Evolutionary conservation across 805 yeast genomes (phyloP), one percentile per base, ranked within the genome.

Genomic region (Saccharomycodes ludwigii): DNA sequence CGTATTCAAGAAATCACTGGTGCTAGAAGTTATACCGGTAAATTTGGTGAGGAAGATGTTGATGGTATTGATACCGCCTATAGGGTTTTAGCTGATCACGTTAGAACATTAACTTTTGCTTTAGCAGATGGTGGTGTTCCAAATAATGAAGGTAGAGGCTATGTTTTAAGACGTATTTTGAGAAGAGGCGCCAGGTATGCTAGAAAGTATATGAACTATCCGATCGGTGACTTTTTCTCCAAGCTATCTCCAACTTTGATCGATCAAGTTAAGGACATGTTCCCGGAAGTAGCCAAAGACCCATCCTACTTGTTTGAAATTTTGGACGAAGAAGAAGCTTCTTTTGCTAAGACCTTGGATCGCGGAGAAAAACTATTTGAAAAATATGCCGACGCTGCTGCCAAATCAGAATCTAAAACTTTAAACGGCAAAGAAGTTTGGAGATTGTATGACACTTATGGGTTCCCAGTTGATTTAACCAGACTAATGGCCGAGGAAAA

Each of bases 61-160:
- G 97, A 91, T 52, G 97, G 96, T 54, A 73, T 91, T 42, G 99
- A 91, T 54, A 91, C 96, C 27, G 97, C 98, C 33, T 91, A 91
- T 66, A 75, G 99, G 58, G 97, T 91, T 27, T 71, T 91, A 45
- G 98, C 98, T 34, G 99, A 91, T 61, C 99, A 91, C 56, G 96
- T 91, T 22, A 78, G 99, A 61, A 91, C 99, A 17, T 69, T 91
- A 54, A 83, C 95, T 3, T 83, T 91, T 58, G 96, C 99, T 30
- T 68, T 91, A 38, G 82, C 94, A 24, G 99, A 91, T 58, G 99
- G 99, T 50, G 99, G 98, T 52, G 96, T 91, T 36, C 99, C 99
- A 52, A 91, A 91, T 63, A 91, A 86, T 52, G 98, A 91, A 54
- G 99, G 99, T 48, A 79, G 98, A 63, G 99, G 99, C 48, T 91